Evolutionary conservation across 805 yeast species (phyloP), one percentile per base, ranked within the genome.

Genomic region (Suhomyces kilbournensis): DNA sequence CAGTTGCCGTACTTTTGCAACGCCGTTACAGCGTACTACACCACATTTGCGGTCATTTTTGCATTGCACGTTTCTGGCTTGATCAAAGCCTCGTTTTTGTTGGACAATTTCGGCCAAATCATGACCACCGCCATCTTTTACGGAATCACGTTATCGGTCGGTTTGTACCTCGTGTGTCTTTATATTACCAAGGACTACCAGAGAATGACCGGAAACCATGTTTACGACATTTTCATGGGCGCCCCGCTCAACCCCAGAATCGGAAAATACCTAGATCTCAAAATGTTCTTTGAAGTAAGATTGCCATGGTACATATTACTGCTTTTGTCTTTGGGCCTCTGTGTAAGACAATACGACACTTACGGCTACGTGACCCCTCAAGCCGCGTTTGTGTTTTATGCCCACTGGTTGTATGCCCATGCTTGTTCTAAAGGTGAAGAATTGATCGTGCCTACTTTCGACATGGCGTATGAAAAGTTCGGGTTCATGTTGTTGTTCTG

Each of bases 401-500:
- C 96, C 12, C 96, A 93, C 69, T 94, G 96, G 88, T 76, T 91
- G 47, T 94, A 94, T 66, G 97, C 96, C 55, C 93, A 94, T 66
- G 97, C 97, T 2, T 93, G 98, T 72, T 86, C 96, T 52, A 94
- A 94, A 73, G 99, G 98, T 61, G 99, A 94, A 74, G 98, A 94
- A 69, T 77, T 93, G 62, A 94, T 94, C 68, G 96, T 92, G 56
- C 97, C 98, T 61, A 88, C 97, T 17, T 94, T 99, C 98, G 99
- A 94, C 71, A 93, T 94, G 97, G 97, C 96, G 30, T 94, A 94
- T 71, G 99, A 94, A 71, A 94, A 94, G 74, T 94, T 94, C 64
- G 99, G 99, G n/a, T 94, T 94, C 78, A 92, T 94, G 98, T 82
- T 94, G 59, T 84, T 92, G 62, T 94, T 94, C 79, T 94, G 99